A percentile compares a stretch with the other conserved stretches of the same genome.
phyloP scores from a whole-genome alignment of 129 eudicot genomes.

The Saussurea involucrata region DNA sequence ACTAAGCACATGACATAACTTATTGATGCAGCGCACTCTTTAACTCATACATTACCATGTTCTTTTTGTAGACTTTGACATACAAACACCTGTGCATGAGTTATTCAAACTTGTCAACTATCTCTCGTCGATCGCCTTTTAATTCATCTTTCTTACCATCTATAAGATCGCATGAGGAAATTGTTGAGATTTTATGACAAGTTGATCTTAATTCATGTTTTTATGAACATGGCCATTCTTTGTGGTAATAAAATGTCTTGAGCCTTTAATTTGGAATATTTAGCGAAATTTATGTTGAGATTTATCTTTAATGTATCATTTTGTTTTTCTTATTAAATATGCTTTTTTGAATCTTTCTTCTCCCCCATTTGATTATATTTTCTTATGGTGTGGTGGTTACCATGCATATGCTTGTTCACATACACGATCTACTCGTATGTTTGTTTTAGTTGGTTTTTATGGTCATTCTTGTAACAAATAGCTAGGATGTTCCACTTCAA shows the following conservation, averaged over 20 bases:
- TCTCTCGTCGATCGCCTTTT: neutral
- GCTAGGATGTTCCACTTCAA: constrained; percentile 6
- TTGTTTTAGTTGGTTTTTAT: neutral
- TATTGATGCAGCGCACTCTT: neutral
- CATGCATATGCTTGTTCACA: neutral
- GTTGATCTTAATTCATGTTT: neutral
- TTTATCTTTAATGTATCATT: neutral
- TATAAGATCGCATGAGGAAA: neutral
- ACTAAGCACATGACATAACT: neutral
- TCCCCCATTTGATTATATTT: neutral
- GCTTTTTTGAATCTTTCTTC: neutral
- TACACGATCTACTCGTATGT: neutral
- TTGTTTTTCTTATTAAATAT: neutral
- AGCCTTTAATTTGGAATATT: neutral
- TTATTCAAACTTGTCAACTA: neutral
- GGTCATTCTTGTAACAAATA: neutral
- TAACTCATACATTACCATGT: neutral
- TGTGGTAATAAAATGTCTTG: neutral
- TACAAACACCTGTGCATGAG: neutral
- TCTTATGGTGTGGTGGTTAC: neutral
- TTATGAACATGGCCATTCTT: neutral
- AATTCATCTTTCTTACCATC: neutral
- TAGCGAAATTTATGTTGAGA: neutral
- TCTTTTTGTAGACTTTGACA: neutral
- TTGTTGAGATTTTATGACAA: neutral